Conservation (phyloP, 2,329 filamentous ascomycete species). For the Orbilia quercus region DNA sequence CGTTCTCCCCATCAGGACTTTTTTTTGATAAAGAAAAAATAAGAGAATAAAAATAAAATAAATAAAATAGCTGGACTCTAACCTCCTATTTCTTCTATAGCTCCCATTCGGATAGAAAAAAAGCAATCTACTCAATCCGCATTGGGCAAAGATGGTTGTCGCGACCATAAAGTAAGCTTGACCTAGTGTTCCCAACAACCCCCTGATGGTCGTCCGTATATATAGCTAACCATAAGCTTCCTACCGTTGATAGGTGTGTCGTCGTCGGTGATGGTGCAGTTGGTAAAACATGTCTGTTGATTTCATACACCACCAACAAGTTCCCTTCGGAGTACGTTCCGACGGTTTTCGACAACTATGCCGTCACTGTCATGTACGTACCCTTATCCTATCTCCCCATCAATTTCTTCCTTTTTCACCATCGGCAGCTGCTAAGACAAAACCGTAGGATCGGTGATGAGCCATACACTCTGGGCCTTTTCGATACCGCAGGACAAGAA, state of each 20-base stretch:
- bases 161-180: constrained; percentile 72
- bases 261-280: constrained; percentile 99
- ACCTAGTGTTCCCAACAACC: constrained; percentile 12
- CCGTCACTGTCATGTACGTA: constrained; percentile 98
- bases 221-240: constrained; percentile 28
- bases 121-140: constrained; percentile 37
- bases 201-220: constrained; percentile 26
- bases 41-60: neutral
- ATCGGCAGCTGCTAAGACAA: constrained; percentile 14
- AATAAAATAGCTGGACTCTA: constrained; percentile 12
- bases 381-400: neutral
- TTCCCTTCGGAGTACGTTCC: constrained; percentile 99
- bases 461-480: constrained; percentile 95
- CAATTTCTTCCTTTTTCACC: neutral
- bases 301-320: constrained; percentile 99
- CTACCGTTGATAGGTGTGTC: constrained; percentile 77
- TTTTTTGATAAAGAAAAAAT: neutral
- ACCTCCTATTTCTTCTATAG: constrained; percentile 35
- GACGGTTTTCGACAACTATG: constrained; percentile 99
- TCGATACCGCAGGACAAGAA: constrained; percentile 98
- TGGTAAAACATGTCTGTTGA: constrained; percentile 98
- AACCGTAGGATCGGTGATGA: constrained; percentile 91
- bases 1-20: constrained; percentile 14
- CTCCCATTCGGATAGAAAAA: constrained; percentile 46
- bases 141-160: constrained; percentile 68